A percentile compares a stretch with the other conserved stretches of the same genome.
Conservation (phyloP, 1,284 basidiomycete species). For the Ganoderma meredithae region DNA sequence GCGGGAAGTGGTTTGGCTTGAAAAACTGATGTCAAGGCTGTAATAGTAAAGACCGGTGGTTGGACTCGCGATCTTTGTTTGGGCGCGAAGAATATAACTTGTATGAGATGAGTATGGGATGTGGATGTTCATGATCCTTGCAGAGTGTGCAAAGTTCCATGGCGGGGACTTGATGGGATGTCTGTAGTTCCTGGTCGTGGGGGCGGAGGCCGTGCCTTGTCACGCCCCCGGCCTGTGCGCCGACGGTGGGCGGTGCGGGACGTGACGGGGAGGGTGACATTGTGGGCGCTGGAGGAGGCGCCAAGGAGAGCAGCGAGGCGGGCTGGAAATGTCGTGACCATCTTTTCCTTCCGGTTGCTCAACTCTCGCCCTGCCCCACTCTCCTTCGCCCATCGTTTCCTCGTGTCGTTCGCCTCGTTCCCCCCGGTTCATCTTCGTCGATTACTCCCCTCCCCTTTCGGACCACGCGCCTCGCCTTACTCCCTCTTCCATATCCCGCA, state of each 20-base stretch:
- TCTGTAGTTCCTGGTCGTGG: too few relatives aligned
- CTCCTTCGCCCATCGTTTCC: slow-evolving; percentile 12
- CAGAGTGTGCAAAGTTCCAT: too few relatives aligned
- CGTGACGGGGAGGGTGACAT: background rate
- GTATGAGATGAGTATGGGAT: background rate
- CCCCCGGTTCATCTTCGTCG: slow-evolving; percentile 13
- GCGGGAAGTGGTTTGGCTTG: background rate
- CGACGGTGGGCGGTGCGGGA: background rate
- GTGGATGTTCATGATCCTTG: too few relatives aligned
- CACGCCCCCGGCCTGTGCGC: too few relatives aligned
- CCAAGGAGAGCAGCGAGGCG: background rate
- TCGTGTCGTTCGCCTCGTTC: slow-evolving; percentile 10
- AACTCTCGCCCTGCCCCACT: background rate
- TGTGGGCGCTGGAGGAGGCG: background rate
- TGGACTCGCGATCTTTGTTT: background rate
- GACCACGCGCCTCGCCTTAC: background rate
- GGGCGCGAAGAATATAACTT: background rate
- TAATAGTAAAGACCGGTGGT: background rate
- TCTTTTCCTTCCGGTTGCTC: slow-evolving; percentile 7
- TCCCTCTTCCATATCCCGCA: slow-evolving; percentile 7
- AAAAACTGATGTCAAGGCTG: background rate
- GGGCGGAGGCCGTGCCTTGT: too few relatives aligned
- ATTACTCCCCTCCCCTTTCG: background rate
- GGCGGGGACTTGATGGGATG: too few relatives aligned
- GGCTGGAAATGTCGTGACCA: background rate